Percentiles rank a stretch among this genome's conserved stretches.
phyloP scores from a whole-genome alignment of 2,329 filamentous ascomycete species.

The Neurospora sp. region DNA sequence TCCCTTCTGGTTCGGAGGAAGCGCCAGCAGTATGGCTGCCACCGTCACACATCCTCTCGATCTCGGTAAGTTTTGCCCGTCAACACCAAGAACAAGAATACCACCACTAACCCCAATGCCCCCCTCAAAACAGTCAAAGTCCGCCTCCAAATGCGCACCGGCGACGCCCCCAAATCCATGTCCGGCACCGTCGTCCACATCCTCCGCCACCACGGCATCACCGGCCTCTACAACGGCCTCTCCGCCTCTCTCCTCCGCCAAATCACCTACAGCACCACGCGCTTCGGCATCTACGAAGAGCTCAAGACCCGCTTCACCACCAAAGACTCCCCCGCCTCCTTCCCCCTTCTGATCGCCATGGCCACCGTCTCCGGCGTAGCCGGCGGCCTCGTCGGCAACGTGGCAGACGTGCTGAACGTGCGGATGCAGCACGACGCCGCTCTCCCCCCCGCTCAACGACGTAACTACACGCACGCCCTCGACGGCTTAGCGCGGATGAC shows the following conservation, averaged over 20 bases:
- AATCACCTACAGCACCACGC: slow-evolving; percentile 90
- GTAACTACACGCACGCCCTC: slow-evolving; percentile 83
- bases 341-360: slow-evolving; percentile 71
- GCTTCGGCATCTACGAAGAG: slow-evolving; percentile 94
- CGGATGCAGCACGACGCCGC: slow-evolving; percentile 93
- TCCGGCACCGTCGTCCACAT: slow-evolving; percentile 77
- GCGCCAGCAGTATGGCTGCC: slow-evolving; percentile 33
- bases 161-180: slow-evolving; percentile 72
- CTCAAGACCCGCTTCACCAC: slow-evolving; percentile 58
- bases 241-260: slow-evolving; percentile 90
- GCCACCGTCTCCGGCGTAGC: slow-evolving; percentile 76
- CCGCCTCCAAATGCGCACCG: slow-evolving; percentile 73
- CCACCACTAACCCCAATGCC: slow-evolving; percentile 1
- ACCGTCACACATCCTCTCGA: slow-evolving; percentile 17
- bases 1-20: slow-evolving; percentile 95
- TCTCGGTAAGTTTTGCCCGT: slow-evolving; percentile 6
- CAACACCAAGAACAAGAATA: too few species aligned
- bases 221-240: slow-evolving; percentile 81
- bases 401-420: slow-evolving; percentile 92
- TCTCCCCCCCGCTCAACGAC: slow-evolving; percentile 60
- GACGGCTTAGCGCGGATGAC: slow-evolving; percentile 82
- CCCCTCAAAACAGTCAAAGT: slow-evolving; percentile 37
- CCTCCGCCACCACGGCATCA: slow-evolving; percentile 62
- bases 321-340: slow-evolving; percentile 45
- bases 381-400: slow-evolving; percentile 85